These are phyloP conservation scores for Talaromyces liani DNA, from an alignment of 495 filamentous ascomycete genomes.

Conservation along the genomic window DNA sequence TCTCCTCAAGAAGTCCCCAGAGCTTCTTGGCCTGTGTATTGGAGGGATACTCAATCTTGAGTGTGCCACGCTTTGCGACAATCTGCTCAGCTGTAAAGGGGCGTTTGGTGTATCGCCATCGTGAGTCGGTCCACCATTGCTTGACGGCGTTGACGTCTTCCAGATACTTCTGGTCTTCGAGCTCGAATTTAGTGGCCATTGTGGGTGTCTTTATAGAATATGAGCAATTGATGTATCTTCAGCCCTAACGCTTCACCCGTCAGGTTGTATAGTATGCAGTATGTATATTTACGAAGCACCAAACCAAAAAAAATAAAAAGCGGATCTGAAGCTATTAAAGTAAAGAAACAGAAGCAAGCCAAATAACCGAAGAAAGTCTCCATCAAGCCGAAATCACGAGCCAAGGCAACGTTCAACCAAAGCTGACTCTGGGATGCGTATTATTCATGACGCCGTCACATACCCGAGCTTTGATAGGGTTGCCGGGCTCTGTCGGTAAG, in stretches of 20 bases:
- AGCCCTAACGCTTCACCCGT: not conserved
- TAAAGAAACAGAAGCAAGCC: not conserved
- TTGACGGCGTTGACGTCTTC: constrained; percentile 81
- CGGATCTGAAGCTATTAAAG: constrained; percentile 4
- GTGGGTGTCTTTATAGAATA: not conserved
- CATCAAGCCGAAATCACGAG: constrained; percentile 5
- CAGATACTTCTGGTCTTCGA: constrained; percentile 72
- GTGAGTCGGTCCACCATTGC: constrained; percentile 85
- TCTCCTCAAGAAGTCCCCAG: constrained; percentile 78
- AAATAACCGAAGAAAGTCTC: constrained; percentile 1
- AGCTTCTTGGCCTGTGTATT: constrained; percentile 87
- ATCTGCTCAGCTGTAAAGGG: constrained; percentile 97
- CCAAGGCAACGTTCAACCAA: not conserved
- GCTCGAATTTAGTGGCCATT: constrained; percentile 44
- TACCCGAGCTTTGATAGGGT: constrained; percentile 4
- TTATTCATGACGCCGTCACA: constrained; percentile 3
- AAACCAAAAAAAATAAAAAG: not conserved
- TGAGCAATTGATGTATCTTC: not conserved
- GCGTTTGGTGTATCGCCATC: constrained; percentile 89
- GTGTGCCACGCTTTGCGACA: constrained; percentile 83
- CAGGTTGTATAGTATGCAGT: not conserved
- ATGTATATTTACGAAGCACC: not conserved
- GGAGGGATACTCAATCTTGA: constrained; percentile 89
- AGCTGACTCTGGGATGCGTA: not conserved
- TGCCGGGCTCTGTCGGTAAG: not conserved